These are phyloP conservation scores for Podospora comata DNA, from an alignment of 495 filamentous ascomycete genomes.

Conservation along the genomic window DNA sequence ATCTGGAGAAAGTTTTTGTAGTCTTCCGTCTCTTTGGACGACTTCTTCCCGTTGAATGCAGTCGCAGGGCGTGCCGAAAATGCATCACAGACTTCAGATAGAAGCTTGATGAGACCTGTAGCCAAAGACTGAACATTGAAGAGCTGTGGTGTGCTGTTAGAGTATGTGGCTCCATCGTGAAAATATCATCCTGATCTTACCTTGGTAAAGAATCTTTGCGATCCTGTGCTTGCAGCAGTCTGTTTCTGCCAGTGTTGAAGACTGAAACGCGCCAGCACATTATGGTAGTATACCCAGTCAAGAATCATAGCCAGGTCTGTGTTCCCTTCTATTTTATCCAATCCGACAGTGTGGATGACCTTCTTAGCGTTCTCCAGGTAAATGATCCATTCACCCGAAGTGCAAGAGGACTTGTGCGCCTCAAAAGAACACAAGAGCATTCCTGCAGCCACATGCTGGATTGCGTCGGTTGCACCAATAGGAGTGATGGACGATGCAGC, in stretches of 20 bases:
- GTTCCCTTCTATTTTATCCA: constrained; percentile 9
- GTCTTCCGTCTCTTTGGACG: constrained; percentile 7
- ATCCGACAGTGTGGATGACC: constrained; percentile 21
- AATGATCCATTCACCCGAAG: constrained; percentile 27
- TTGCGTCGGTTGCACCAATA: constrained; percentile 25
- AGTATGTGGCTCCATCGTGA: not conserved
- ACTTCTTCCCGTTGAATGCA: not conserved
- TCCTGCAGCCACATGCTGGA: constrained; percentile 37
- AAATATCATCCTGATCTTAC: not conserved
- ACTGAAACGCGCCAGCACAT: constrained; percentile 36
- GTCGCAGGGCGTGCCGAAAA: not conserved
- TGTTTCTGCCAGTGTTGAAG: constrained; percentile 31
- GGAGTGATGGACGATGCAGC: constrained; percentile 16
- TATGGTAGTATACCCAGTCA: constrained; percentile 40
- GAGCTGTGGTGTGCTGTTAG: not conserved
- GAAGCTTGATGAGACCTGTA: not conserved
- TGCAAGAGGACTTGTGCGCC: constrained; percentile 30
- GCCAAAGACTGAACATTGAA: not conserved
- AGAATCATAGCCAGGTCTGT: constrained; percentile 28
- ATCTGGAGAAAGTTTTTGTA: constrained; percentile 26
- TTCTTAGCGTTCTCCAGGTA: constrained; percentile 30
- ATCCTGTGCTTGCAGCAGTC: constrained; percentile 19
- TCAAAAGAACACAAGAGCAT: constrained; percentile 41
- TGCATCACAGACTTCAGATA: not conserved
- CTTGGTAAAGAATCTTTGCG: not conserved